phyloP scores from a whole-genome alignment of 1,284 basidiomycete genomes.

The Tetrapyrgos nigripes region DNA sequence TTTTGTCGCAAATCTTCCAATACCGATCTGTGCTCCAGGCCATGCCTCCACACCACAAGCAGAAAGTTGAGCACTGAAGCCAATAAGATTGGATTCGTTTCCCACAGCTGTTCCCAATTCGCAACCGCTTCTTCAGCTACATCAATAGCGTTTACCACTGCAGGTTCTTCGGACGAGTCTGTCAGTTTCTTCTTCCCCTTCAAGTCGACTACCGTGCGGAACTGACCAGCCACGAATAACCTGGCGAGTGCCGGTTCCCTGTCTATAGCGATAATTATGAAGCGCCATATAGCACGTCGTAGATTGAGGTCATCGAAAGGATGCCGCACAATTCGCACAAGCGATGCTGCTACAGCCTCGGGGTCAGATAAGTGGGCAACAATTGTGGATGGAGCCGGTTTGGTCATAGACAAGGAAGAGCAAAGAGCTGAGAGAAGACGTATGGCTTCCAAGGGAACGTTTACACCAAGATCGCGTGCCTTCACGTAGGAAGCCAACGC shows the following conservation, averaged over 20 bases:
- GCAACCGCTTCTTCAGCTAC: constrained; percentile 71
- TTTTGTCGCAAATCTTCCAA: constrained; percentile 65
- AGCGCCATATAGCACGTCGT: constrained; percentile 82
- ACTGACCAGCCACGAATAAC: constrained; percentile 80
- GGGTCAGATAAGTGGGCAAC: constrained; percentile 77
- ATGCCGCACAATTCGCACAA: constrained; percentile 72
- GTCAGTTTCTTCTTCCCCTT: constrained; percentile 47
- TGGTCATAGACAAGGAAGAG: constrained; percentile 63
- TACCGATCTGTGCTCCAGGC: constrained; percentile 72
- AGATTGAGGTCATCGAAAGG: constrained; percentile 74
- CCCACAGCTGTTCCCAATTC: constrained; percentile 78
- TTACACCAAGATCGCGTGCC: constrained; percentile 61
- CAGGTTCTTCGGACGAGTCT: constrained; percentile 27
- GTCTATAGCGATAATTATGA: constrained; percentile 83
- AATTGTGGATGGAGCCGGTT: constrained; percentile 69
- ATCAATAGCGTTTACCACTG: constrained; percentile 58
- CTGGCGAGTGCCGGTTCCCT: constrained; percentile 89
- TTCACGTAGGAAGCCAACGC: constrained; percentile 70
- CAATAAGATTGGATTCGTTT: constrained; percentile 78
- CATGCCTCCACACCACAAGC: constrained; percentile 84
- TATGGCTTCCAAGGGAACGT: constrained; percentile 68
- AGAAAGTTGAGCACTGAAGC: constrained; percentile 82
- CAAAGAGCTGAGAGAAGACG: constrained; percentile 72
- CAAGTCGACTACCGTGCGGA: constrained; percentile 52
- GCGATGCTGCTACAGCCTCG: constrained; percentile 64